Conservation (phyloP, 768 basidiomycete genomes). For the Panaeolus cyanescens region DNA sequence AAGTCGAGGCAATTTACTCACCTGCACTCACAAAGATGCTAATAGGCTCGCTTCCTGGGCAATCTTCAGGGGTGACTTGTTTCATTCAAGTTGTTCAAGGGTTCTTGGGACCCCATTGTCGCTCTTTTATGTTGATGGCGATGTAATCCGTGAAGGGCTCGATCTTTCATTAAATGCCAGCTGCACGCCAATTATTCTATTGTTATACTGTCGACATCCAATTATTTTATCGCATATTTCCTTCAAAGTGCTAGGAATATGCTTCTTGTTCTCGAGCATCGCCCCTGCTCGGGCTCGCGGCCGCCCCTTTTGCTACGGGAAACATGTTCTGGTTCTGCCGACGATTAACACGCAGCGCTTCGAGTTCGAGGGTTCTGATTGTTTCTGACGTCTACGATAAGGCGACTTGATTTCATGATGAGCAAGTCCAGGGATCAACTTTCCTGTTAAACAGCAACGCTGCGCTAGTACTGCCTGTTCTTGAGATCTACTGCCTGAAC, state of each 20-base stretch:
- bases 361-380: background rate
- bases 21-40: background rate
- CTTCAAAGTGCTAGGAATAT: too few relatives aligned
- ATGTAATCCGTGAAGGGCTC: constrained; percentile 2
- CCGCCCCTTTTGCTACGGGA: background rate
- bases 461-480: background rate
- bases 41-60: background rate
- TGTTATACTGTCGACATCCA: background rate
- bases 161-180: background rate
- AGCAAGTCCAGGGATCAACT: background rate
- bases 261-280: background rate
- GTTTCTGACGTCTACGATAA: background rate
- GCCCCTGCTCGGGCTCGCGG: too few relatives aligned
- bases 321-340: background rate
- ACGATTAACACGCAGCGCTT: background rate
- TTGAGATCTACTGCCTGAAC: background rate
- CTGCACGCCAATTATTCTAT: background rate
- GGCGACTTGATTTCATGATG: background rate
- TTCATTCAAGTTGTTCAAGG: background rate
- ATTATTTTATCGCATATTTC: too few relatives aligned
- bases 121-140: background rate
- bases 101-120: background rate
- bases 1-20: background rate
- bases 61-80: background rate
- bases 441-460: background rate